These are phyloP conservation scores for Globisporangium yorkense DNA, from an alignment of 352 stramenopile species.

Conservation along the genomic window DNA sequence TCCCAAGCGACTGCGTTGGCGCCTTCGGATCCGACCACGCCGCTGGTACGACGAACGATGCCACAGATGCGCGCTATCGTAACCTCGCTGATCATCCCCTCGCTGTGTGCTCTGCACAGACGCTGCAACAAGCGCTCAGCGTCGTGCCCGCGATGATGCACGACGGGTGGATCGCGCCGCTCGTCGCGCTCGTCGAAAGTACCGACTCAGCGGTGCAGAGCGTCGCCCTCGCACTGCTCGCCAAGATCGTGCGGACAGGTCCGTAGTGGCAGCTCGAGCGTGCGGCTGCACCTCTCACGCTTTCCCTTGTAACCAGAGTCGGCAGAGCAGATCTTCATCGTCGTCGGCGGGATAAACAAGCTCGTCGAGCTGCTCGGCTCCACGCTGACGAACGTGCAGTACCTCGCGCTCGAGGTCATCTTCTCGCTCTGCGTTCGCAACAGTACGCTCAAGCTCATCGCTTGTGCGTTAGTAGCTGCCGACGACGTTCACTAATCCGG, in stretches of 20 bases:
- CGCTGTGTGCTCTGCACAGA: conserved; percentile 15
- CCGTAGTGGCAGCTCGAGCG: not conserved
- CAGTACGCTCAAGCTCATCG: conserved; percentile 17
- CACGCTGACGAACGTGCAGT: conserved; percentile 23
- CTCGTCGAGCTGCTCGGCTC: conserved; percentile 32
- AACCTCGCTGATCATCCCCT: not conserved
- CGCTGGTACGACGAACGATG: conserved; percentile 15
- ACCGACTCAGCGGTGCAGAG: conserved; percentile 42
- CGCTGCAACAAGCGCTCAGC: conserved; percentile 34
- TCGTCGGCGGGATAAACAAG: conserved; percentile 42
- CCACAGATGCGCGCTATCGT: too few species aligned
- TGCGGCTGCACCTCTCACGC: not conserved
- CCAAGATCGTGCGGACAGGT: conserved; percentile 44
- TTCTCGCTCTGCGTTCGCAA: conserved; percentile 41
- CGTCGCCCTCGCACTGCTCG: conserved; percentile 41
- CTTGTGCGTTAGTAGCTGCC: not conserved
- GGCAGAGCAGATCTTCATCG: conserved; percentile 40
- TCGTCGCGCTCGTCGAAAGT: conserved; percentile 53
- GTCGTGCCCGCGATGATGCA: conserved; percentile 52
- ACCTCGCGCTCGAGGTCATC: conserved; percentile 48
- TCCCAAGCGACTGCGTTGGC: not conserved
- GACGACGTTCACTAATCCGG: too few species aligned
- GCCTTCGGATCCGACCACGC: conserved; percentile 7
- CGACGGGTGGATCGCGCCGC: conserved; percentile 52
- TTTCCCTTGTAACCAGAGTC: conserved; percentile 16